A percentile compares a stretch with the other conserved stretches of the same genome.
These are phyloP conservation scores for Candida sanyiensis DNA, from an alignment of 805 yeast species.

Conservation along the genomic window DNA sequence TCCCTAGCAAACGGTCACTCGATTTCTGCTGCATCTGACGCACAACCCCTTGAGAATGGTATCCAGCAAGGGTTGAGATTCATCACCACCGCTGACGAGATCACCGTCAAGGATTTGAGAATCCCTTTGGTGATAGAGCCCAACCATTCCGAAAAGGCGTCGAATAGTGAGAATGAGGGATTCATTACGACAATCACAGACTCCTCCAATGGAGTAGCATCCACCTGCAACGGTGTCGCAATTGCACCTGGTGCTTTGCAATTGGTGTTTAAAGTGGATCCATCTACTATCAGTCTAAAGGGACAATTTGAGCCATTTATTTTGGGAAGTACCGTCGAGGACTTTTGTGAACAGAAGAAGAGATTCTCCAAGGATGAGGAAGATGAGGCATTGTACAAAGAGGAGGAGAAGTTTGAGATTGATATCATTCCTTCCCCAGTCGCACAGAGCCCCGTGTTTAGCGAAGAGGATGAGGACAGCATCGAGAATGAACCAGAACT, in stretches of 20 bases:
- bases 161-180: neutral
- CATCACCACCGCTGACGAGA: slow-evolving; percentile 6
- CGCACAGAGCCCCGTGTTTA: neutral
- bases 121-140: slow-evolving; percentile 9
- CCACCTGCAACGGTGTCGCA: too few relatives aligned
- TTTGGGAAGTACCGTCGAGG: slow-evolving; percentile 11
- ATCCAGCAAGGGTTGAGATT: slow-evolving; percentile 6
- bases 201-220: too few relatives aligned
- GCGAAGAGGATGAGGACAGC: slow-evolving; percentile 3
- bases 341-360: slow-evolving; percentile 10
- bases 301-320: slow-evolving; percentile 8
- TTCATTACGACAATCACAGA: slow-evolving; percentile 3
- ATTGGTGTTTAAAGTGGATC: slow-evolving; percentile 4
- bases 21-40: too few relatives aligned
- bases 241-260: too few relatives aligned
- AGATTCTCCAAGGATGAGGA: slow-evolving; percentile 14
- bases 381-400: slow-evolving; percentile 1
- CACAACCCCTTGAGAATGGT: neutral
- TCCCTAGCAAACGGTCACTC: neutral
- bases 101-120: slow-evolving; percentile 1
- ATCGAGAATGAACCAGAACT: neutral
- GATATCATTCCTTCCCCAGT: neutral
- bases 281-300: neutral
- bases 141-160: slow-evolving; percentile 2
- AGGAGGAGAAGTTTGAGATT: neutral